Conservation (phyloP, 106 monocot genomes). For the Acanthochlamys bracteata region DNA sequence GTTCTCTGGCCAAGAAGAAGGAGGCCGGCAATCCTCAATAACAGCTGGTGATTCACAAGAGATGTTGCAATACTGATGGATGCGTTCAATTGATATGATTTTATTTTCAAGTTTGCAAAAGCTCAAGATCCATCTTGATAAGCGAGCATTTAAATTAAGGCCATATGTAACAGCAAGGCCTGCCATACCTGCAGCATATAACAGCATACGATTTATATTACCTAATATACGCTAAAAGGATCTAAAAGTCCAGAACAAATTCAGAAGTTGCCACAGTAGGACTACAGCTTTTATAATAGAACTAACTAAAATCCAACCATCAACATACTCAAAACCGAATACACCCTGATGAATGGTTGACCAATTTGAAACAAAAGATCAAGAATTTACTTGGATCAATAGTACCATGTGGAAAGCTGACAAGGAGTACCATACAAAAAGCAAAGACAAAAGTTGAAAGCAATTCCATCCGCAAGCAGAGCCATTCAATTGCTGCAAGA, state of each 20-base stretch:
- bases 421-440: slow-evolving; percentile 90
- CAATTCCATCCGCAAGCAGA: slow-evolving; percentile 96
- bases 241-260: no score
- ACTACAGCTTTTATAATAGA: no score
- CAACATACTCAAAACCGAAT: no score
- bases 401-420: slow-evolving; percentile 90
- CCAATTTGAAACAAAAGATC: background rate
- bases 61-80: slow-evolving; percentile 85
- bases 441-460: slow-evolving; percentile 95
- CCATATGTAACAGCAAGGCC: slow-evolving; percentile 99
- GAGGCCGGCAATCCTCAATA: slow-evolving; percentile 53
- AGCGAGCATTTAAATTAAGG: slow-evolving; percentile 83
- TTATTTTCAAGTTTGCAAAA: slow-evolving; percentile 98
- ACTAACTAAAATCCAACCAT: no score
- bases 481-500: slow-evolving; percentile 95
- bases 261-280: no score
- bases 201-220: background rate
- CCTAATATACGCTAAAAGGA: no score
- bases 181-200: slow-evolving; percentile 70
- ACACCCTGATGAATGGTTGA: background rate
- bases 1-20: slow-evolving; percentile 62
- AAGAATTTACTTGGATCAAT: slow-evolving; percentile 66
- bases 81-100: slow-evolving; percentile 93
- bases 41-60: slow-evolving; percentile 75
- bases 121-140: slow-evolving; percentile 95